Evolutionary conservation across 805 yeast species (phyloP).

Genomic region (Metschnikowia drakensbergensis): DNA sequence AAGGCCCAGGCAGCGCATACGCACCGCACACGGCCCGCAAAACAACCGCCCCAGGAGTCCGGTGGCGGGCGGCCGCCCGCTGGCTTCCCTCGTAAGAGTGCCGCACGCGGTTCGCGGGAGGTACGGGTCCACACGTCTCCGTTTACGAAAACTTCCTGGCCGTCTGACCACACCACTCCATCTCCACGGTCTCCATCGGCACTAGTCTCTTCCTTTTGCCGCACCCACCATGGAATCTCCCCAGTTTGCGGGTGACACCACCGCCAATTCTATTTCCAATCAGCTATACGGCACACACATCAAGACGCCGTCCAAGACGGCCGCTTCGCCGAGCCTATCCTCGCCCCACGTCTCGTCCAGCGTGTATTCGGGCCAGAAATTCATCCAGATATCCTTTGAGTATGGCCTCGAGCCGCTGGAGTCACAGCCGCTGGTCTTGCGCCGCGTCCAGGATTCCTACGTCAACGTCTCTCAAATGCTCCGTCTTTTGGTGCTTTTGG

Average conservation of each 20-base stretch:
- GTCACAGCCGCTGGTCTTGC: constrained; percentile 22
- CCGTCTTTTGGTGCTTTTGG: constrained; percentile 29
- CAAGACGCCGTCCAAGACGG: constrained; percentile 12
- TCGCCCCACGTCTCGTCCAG: constrained; percentile 19
- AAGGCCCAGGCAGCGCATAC: no score
- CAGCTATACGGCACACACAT: constrained; percentile 36
- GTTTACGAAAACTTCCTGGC: constrained; percentile 5
- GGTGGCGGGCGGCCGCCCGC: no score
- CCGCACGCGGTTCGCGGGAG: background rate
- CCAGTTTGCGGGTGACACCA: constrained; percentile 37
- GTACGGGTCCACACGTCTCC: constrained; percentile 18
- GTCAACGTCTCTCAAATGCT: constrained; percentile 38
- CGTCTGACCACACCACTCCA: background rate
- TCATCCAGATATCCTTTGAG: constrained; percentile 31
- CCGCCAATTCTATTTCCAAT: constrained; percentile 37
- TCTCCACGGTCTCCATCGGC: background rate
- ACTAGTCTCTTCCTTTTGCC: background rate
- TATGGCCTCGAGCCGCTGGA: background rate
- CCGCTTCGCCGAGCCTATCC: constrained; percentile 1
- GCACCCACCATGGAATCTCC: constrained; percentile 38
- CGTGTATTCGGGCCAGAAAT: constrained; percentile 34
- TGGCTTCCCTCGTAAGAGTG: background rate
- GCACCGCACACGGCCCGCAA: no score
- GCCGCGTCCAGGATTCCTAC: constrained; percentile 42
- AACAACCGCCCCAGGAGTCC: no score